Evolutionary conservation across 495 filamentous ascomycete species (phyloP).

Genomic region (Echria macrotheca): DNA sequence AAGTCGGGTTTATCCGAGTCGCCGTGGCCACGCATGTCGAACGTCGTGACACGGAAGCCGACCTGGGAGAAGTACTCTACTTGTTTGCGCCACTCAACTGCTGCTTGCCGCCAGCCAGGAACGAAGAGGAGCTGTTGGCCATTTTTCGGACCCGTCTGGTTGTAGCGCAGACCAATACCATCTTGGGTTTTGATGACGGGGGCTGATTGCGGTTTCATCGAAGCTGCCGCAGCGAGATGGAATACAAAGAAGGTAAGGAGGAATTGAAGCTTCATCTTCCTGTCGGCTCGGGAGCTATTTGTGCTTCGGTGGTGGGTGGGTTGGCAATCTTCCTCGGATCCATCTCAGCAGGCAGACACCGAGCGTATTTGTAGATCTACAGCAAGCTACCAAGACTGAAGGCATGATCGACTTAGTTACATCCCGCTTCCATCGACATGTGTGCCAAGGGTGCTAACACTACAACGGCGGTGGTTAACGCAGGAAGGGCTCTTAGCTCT

Average conservation of each 20-base stretch:
- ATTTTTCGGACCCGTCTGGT: constrained; percentile 8
- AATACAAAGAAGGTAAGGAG: background rate
- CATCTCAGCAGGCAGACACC: no score
- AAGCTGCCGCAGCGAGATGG: background rate
- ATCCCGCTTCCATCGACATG: no score
- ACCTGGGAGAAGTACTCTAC: constrained; percentile 9
- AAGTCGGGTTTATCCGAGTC: constrained; percentile 13
- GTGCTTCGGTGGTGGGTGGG: no score
- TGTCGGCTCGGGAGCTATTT: no score
- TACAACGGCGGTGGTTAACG: no score
- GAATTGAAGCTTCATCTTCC: constrained; percentile 15
- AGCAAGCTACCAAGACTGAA: no score
- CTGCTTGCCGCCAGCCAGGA: constrained; percentile 12
- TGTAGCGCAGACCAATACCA: constrained; percentile 8
- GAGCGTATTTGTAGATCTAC: no score
- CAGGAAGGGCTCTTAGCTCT: no score
- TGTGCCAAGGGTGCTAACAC: no score
- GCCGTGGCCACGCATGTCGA: constrained; percentile 13
- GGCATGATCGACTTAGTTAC: no score
- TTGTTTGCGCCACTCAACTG: constrained; percentile 13
- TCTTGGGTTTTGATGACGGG: constrained; percentile 7
- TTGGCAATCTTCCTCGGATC: no score
- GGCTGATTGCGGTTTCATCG: background rate
- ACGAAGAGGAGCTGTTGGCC: constrained; percentile 13
- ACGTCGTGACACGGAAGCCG: constrained; percentile 14